phyloP scores from a whole-genome alignment of 768 basidiomycete species.

The Rubroboletus satanas region DNA sequence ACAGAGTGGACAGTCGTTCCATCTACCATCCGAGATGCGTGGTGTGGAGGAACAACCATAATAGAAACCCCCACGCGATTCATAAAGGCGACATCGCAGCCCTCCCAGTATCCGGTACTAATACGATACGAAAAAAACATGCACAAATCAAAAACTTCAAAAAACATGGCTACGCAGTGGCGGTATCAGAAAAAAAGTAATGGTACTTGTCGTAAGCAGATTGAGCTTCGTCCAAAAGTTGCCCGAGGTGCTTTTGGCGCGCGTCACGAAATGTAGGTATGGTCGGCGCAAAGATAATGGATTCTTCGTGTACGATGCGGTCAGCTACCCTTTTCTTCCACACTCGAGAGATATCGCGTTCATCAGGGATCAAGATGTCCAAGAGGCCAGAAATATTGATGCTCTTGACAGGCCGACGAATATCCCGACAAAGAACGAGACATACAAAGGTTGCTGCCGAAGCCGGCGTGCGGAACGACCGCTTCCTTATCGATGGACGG shows the following conservation, averaged over 20 bases:
- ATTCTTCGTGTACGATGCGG: constrained; percentile 12
- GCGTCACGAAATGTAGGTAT: constrained; percentile 13
- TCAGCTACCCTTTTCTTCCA: constrained; percentile 20
- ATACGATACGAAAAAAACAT: background rate
- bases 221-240: constrained; percentile 14
- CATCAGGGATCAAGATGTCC: constrained; percentile 13
- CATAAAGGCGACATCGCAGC: background rate
- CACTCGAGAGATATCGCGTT: constrained; percentile 12
- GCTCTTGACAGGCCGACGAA: constrained; percentile 10
- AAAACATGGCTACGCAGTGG: background rate
- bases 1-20: background rate
- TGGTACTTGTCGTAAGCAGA: background rate
- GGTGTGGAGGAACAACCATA: background rate
- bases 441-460: constrained; percentile 17
- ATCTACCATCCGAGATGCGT: background rate
- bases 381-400: constrained; percentile 10
- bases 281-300: constrained; percentile 12
- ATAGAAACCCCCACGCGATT: background rate
- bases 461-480: constrained; percentile 13
- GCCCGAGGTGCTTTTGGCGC: constrained; percentile 8
- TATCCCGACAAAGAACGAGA: constrained; percentile 13
- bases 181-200: background rate
- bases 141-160: background rate
- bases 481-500: constrained; percentile 10
- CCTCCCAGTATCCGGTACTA: background rate